Conservation (phyloP, 2,329 filamentous ascomycete species). For the Fusarium anguioides region DNA sequence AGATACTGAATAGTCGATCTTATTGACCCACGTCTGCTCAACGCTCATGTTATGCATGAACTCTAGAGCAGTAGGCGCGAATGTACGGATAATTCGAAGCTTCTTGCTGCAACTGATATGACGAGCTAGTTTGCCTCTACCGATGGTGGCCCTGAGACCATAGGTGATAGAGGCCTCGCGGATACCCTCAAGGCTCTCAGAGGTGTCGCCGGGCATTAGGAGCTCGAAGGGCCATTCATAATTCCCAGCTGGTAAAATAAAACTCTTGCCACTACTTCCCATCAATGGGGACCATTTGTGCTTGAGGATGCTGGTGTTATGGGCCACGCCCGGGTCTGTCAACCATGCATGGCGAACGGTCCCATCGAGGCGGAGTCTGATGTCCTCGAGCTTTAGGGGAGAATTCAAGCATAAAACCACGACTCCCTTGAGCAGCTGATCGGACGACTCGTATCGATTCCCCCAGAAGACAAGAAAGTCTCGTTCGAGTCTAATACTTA, state of each 20-base stretch:
- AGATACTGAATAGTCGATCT: slow-evolving; percentile 92
- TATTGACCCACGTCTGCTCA: slow-evolving; percentile 97
- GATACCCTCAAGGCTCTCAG: slow-evolving; percentile 92
- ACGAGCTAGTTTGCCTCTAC: slow-evolving; percentile 85
- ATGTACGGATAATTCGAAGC: slow-evolving; percentile 78
- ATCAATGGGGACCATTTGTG: slow-evolving; percentile 76
- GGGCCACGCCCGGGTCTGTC: slow-evolving; percentile 64
- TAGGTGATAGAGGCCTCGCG: slow-evolving; percentile 88
- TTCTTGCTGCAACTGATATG: slow-evolving; percentile 83
- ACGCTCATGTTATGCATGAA: slow-evolving; percentile 89
- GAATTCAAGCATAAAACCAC: slow-evolving; percentile 78
- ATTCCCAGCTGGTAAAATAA: slow-evolving; percentile 74
- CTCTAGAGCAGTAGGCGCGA: slow-evolving; percentile 78
- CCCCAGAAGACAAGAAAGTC: slow-evolving; percentile 83
- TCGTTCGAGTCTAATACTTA: slow-evolving; percentile 71
- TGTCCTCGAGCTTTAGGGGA: slow-evolving; percentile 75
- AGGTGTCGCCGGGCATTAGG: slow-evolving; percentile 73
- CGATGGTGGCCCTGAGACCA: slow-evolving; percentile 87
- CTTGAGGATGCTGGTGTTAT: slow-evolving; percentile 69
- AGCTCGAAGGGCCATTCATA: slow-evolving; percentile 86
- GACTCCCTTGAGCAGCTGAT: slow-evolving; percentile 76
- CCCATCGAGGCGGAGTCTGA: slow-evolving; percentile 76
- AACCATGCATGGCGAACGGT: slow-evolving; percentile 70
- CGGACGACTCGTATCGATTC: slow-evolving; percentile 76
- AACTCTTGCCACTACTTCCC: slow-evolving; percentile 60